Evolutionary conservation across 768 basidiomycete species (phyloP), one percentile per base, ranked within the genome.

Genomic region (Chalciporus sphaerocephalus): DNA sequence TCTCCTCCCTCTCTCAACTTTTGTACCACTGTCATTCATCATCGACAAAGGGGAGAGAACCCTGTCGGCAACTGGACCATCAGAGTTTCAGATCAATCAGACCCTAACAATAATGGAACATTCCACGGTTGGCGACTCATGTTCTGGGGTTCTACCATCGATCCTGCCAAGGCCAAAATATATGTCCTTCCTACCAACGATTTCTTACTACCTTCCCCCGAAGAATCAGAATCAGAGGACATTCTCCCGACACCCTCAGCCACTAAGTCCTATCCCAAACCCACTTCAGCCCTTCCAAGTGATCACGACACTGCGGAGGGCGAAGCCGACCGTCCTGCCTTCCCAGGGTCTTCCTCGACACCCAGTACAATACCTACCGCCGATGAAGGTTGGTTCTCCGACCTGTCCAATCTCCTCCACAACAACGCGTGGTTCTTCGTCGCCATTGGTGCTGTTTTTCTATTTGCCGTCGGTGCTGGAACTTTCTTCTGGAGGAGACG

Each of bases 91-190:
- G 96, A 99, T 59, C 83, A 86, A 56, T 72, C 72, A 33, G 82
- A 78, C n/a, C 66, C 73, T 10, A 61, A 64, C 1, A 71, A 77
- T 50, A 81, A 76, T 36, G 82, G 82, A 34, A 70, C 70, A 7
- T 92, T 99, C 73, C 73, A 92, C 28, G 88, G 89, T 15, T 99
- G 94, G 95, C 84, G 83, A 44, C 83, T 97, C 71, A 80, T 85
- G 47, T 76, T 99, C 32, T 99, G 92, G 91, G 96, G 96, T 16
- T 83, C 87, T 24, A 73, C 82, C 20, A 76, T 88, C 40, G 91
- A 98, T 63, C 69, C 90, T 2, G 60, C 75, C 4, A 75, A 79
- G 52, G 80, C 83, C 15, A 74, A 71, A 51, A 73, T 74, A 36
- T 95, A 80, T 58, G 74, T 79, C 41, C 71, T 87, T 6, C 78